Percentiles rank a stretch among this genome's conserved stretches.
phyloP scores from a whole-genome alignment of 805 yeast genomes.

The Kluyveromyces siamensis region DNA sequence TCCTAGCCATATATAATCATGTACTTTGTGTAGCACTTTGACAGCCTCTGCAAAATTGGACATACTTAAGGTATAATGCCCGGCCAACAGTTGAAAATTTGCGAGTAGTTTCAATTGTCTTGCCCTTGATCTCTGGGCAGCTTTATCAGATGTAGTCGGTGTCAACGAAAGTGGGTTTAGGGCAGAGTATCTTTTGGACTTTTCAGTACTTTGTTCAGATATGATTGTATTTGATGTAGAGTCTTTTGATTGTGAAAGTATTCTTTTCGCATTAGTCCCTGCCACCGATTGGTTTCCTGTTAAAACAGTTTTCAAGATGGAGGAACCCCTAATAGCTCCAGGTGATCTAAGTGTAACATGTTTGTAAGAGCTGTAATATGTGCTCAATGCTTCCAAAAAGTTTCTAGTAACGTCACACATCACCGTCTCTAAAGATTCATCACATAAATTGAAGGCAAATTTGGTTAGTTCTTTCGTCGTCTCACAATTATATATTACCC shows the following conservation, averaged over 20 bases:
- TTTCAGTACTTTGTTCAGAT: constrained; percentile 1
- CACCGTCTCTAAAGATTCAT: constrained; percentile 43
- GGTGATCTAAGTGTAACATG: constrained; percentile 82
- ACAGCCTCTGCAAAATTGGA: constrained; percentile 69
- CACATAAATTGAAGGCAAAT: constrained; percentile 1
- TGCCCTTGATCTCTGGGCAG: constrained; percentile 48
- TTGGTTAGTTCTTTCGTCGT: background rate
- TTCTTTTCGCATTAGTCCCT: background rate
- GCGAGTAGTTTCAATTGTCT: constrained; percentile 71
- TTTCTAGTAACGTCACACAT: constrained; percentile 64
- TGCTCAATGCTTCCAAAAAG: constrained; percentile 55
- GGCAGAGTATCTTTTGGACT: constrained; percentile 19
- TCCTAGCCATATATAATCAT: constrained; percentile 82
- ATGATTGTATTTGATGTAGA: constrained; percentile 6
- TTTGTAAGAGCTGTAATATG: constrained; percentile 62
- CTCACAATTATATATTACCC: constrained; percentile 15
- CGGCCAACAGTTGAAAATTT: constrained; percentile 70
- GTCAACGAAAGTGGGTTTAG: constrained; percentile 20
- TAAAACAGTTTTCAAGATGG: constrained; percentile 30
- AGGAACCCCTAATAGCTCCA: constrained; percentile 47
- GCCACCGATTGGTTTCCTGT: constrained; percentile 15
- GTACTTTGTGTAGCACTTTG: constrained; percentile 43
- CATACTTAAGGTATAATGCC: constrained; percentile 64
- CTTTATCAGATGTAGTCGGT: constrained; percentile 25
- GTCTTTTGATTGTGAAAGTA: background rate